Evolutionary conservation across 331 rosid species (phyloP).

Genomic region (Pyracantha coccinea): DNA sequence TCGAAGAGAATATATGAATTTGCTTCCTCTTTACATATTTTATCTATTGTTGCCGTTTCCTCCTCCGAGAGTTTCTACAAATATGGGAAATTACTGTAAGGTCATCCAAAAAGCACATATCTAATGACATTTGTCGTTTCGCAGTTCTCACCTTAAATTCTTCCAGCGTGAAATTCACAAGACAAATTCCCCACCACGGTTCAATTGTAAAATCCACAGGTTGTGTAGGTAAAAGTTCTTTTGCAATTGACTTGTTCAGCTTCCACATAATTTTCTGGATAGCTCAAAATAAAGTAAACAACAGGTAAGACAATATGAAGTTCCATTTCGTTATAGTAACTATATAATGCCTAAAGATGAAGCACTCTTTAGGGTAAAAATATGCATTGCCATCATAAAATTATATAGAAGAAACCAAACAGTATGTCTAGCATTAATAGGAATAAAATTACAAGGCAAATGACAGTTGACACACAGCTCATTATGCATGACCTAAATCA

Average conservation of each 20-base stretch:
- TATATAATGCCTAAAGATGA: not conserved
- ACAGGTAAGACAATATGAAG: constrained; percentile 23
- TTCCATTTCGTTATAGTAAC: not conserved
- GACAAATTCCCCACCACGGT: constrained; percentile 97
- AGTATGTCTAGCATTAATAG: not conserved
- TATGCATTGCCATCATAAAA: not conserved
- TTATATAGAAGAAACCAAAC: constrained; percentile 1
- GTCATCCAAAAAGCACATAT: not conserved
- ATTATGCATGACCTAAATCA: not conserved
- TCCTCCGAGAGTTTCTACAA: constrained; percentile 86
- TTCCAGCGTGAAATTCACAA: constrained; percentile 93
- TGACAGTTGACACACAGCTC: not conserved
- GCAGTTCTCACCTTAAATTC: constrained; percentile 80
- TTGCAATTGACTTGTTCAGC: constrained; percentile 95
- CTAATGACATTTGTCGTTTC: not conserved
- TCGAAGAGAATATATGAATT: constrained; percentile 67
- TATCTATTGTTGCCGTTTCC: constrained; percentile 80
- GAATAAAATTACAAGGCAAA: not conserved
- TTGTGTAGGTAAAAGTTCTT: constrained; percentile 80
- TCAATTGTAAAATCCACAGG: constrained; percentile 89
- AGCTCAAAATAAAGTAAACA: constrained; percentile 38
- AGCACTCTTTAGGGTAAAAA: not conserved
- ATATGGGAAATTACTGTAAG: constrained; percentile 13
- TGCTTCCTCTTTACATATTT: constrained; percentile 81
- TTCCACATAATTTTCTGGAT: constrained; percentile 99